Evolutionary conservation across 2,329 filamentous ascomycete species (phyloP), one percentile per base, ranked within the genome.

Genomic region (Sporothrix globosa): DNA sequence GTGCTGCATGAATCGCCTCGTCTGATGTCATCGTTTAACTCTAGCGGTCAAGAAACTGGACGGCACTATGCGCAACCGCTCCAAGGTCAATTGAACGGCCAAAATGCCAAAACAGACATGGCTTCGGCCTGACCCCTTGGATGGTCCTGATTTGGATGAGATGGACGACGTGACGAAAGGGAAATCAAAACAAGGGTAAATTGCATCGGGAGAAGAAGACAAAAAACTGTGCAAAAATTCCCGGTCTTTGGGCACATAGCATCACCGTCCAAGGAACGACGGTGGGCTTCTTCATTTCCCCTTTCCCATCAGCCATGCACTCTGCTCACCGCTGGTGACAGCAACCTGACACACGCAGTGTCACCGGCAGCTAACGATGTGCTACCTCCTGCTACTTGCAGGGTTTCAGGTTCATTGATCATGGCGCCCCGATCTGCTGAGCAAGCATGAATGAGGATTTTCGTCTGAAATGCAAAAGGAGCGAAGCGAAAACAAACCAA

Each of bases 371-470:
- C 71, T 54, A 67, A 67, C 67, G 48, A 67, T 27, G 19, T 66
- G 41, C 46, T 46, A 30, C 54, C 10, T 65, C 69, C 41, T 71
- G 71, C 69, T 48, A 71, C 69, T 21, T 50, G 46, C 60, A 27
- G 14, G 56, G 71, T 72, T 72, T 71, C 69, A 69, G 46, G 44
- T 46, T 34, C n/a, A 48, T 50, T 53, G 53, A 60, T 61, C 68
- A 69, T 39, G 17, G 58, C 17, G 48, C 63, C n/a, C 44, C 41
- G 24, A 50, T 54, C 48, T 66, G 24, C 61, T 30, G 30, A 63
- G 44, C 44, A 67, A 44, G 69, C 69, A 70, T 70, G 56, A 70
- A 68, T 54, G 54, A 67, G 63, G 63, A 67, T 70, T 70, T 41
- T 60, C 63, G 61, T 70, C 69, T 61, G 52, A 70, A 67, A 70